Evolutionary conservation across 2,329 filamentous ascomycete species (phyloP), one percentile per base, ranked within the genome.

Genomic region (Teratosphaeria nubilosa): DNA sequence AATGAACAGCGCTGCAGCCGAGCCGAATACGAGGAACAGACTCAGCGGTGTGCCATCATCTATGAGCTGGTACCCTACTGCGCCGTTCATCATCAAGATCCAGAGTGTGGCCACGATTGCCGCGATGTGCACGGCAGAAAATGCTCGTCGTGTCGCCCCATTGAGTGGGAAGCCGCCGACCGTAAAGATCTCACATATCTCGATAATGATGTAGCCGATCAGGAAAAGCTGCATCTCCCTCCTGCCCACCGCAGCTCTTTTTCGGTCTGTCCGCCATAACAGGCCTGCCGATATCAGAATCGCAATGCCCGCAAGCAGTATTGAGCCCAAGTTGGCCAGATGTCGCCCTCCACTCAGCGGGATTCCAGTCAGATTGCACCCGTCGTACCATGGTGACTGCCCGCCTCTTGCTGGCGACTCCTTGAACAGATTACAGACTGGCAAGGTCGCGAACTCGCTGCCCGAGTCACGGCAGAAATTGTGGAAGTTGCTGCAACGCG

Each of bases 211-310:
- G 73, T 90, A 99, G 55, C 88, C 86, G 50, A 89, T 62, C 55
- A 99, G 82, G 76, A 99, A 97, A 34, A 96, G 69, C 80, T 99
- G 94, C 83, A 99, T 97, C 75, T 99, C 94, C 74, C 94, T 88
- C 77, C 94, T 82, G 60, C 94, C 94, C 53, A 99, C 94, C 58
- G 94, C 94, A 58, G 94, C 94, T 73, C 88, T 86, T 77, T 99
- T 97, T 72, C 82, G 84, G 68, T 97, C 88, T 22, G 94, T 95
- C 65, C 84, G 82, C 75, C 87, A 83, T 73, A 97, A 68, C 59
- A 99, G 78, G 65, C 87, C 85, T 11, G 77, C 69, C 4, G 87
- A 79, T 9, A 82, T 76, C 24, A 83, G 68, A 65, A 99, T 91
- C 48, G 91, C 90, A 63, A 95, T 72, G 62, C 80, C 90, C 62